Conservation (phyloP, 73 alveolate genomes). For the Paramecium tetraurelia region DNA sequence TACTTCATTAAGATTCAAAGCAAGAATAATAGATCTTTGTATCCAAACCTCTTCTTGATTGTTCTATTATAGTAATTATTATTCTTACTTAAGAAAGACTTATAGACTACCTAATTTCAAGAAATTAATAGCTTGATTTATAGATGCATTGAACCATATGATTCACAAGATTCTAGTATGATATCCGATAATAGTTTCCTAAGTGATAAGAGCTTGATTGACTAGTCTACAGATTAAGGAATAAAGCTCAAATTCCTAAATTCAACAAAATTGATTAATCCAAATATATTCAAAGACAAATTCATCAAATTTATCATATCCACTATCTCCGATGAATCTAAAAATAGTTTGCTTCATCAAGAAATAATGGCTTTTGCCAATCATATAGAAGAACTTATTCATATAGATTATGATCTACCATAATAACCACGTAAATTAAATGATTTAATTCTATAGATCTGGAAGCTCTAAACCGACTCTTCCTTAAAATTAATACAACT, state of each 20-base stretch:
- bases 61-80: neutral
- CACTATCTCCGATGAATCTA: neutral
- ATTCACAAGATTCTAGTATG: neutral
- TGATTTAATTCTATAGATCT: neutral
- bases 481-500: neutral
- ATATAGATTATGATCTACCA: neutral
- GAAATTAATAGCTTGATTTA: neutral
- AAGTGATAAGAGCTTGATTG: neutral
- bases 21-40: neutral
- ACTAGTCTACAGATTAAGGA: neutral
- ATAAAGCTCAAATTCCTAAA: neutral
- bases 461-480: slow-evolving; percentile 4
- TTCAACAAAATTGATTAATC: neutral
- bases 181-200: neutral
- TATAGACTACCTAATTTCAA: neutral
- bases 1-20: neutral
- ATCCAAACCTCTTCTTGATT: neutral
- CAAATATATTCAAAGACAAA: neutral
- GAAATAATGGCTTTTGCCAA: slow-evolving; percentile 2
- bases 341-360: neutral
- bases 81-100: neutral
- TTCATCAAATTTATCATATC: neutral
- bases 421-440: neutral
- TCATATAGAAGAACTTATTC: neutral
- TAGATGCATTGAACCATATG: neutral